Evolutionary conservation across 2,329 filamentous ascomycete genomes (phyloP).

Genomic region (Trichoderma breve): DNA sequence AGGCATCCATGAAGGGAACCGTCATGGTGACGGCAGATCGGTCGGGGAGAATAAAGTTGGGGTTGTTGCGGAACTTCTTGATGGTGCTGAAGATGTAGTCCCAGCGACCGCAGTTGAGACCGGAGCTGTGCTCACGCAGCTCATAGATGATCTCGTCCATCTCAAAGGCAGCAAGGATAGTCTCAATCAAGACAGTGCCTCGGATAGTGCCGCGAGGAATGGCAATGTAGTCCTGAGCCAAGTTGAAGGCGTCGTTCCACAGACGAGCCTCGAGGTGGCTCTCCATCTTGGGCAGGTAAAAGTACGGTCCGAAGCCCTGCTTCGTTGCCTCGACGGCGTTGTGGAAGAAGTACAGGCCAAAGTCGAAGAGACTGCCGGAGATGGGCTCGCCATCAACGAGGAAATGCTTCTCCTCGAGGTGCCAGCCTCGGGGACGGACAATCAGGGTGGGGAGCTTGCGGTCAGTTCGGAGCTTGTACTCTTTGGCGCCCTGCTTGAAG

Average conservation of each 20-base stretch:
- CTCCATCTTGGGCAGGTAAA: slow-evolving; percentile 98
- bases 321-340: slow-evolving; percentile 87
- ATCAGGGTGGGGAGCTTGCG: slow-evolving; percentile 83
- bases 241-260: slow-evolving; percentile 98
- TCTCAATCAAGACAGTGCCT: slow-evolving; percentile 94
- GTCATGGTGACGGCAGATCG: slow-evolving; percentile 94
- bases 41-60: slow-evolving; percentile 90
- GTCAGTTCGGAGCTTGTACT: slow-evolving; percentile 96
- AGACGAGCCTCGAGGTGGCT: slow-evolving; percentile 94
- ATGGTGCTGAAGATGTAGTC: slow-evolving; percentile 99
- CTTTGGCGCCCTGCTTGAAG: slow-evolving; percentile 92
- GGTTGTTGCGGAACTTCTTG: slow-evolving; percentile 97
- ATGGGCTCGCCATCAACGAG: slow-evolving; percentile 94
- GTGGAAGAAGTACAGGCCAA: slow-evolving; percentile 98
- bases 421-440: slow-evolving; percentile 93
- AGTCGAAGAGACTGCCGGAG: slow-evolving; percentile 90
- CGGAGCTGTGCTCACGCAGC: slow-evolving; percentile 91
- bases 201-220: slow-evolving; percentile 90
- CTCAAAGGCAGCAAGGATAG: slow-evolving; percentile 95
- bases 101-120: slow-evolving; percentile 97
- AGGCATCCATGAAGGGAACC: slow-evolving; percentile 95
- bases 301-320: slow-evolving; percentile 87
- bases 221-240: slow-evolving; percentile 88
- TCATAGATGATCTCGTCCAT: slow-evolving; percentile 99
- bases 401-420: slow-evolving; percentile 97